Evolutionary conservation across 495 filamentous ascomycete species (phyloP).

Genomic region (Lichina pygmaea): DNA sequence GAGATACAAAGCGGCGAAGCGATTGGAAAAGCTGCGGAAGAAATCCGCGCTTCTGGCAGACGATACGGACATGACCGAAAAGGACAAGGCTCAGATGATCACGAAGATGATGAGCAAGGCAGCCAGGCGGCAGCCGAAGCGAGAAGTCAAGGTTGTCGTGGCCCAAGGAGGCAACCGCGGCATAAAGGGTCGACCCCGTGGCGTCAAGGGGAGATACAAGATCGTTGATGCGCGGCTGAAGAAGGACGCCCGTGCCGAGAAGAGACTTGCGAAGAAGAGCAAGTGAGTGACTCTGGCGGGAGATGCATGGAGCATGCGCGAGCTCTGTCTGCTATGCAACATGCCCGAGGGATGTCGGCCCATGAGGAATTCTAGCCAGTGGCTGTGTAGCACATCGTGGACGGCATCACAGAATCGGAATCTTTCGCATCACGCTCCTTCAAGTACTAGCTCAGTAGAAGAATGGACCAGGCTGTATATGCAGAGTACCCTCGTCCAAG

Average conservation of each 20-base stretch:
- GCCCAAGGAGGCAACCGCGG: slow-evolving; percentile 67
- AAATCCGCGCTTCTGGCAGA: slow-evolving; percentile 70
- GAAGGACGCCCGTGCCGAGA: slow-evolving; percentile 87
- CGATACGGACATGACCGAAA: slow-evolving; percentile 77
- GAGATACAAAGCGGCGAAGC: slow-evolving; percentile 81
- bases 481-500: not conserved
- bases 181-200: slow-evolving; percentile 46
- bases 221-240: slow-evolving; percentile 94
- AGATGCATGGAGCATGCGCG: too few relatives aligned
- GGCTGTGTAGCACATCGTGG: too few relatives aligned
- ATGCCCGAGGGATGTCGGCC: too few relatives aligned
- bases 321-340: too few relatives aligned
- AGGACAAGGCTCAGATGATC: slow-evolving; percentile 77
- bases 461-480: not conserved
- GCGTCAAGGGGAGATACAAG: slow-evolving; percentile 95
- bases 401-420: too few relatives aligned
- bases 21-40: slow-evolving; percentile 79
- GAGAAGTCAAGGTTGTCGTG: slow-evolving; percentile 68
- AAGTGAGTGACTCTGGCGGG: slow-evolving; percentile 5
- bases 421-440: too few relatives aligned
- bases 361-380: too few relatives aligned
- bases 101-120: slow-evolving; percentile 56
- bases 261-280: slow-evolving; percentile 49
- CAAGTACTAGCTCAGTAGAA: not conserved
- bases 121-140: slow-evolving; percentile 61